A percentile compares a stretch with the other conserved stretches of the same genome.
phyloP scores from a whole-genome alignment of 2,329 filamentous ascomycete species.

The Ceratocystis alfenasii region DNA sequence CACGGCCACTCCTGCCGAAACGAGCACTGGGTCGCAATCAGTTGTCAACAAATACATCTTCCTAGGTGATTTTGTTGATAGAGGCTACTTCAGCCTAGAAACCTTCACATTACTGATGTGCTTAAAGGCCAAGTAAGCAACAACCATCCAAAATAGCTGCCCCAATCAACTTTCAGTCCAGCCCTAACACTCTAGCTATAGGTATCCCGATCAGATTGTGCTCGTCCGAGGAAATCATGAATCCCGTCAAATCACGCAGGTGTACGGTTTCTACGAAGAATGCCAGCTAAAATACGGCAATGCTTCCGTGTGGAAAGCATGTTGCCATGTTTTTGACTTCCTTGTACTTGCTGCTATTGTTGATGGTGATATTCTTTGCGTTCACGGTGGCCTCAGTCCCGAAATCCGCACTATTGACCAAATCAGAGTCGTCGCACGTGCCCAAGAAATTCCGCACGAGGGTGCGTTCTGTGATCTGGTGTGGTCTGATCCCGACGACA shows the following conservation, averaged over 20 bases:
- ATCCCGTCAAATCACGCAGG: constrained; percentile 92
- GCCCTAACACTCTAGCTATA: constrained; percentile 34
- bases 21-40: constrained; percentile 34
- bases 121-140: constrained; percentile 57
- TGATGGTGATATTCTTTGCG: constrained; percentile 95
- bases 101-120: constrained; percentile 96
- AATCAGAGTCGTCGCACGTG: constrained; percentile 95
- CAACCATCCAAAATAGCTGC: neutral
- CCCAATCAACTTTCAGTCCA: neutral
- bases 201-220: constrained; percentile 90
- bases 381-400: constrained; percentile 80
- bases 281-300: constrained; percentile 98
- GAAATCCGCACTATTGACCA: constrained; percentile 97
- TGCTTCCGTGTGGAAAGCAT: constrained; percentile 99
- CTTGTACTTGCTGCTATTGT: constrained; percentile 93
- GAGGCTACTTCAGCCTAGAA: constrained; percentile 93
- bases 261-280: constrained; percentile 98
- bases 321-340: constrained; percentile 98
- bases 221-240: constrained; percentile 97
- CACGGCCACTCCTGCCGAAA: constrained; percentile 29
- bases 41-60: constrained; percentile 48
- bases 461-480: constrained; percentile 97
- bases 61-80: constrained; percentile 87
- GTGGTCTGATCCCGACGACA: constrained; percentile 95
- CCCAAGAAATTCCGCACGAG: constrained; percentile 95